phyloP scores from a whole-genome alignment of 768 basidiomycete genomes.

The Wakefieldia striispora region DNA sequence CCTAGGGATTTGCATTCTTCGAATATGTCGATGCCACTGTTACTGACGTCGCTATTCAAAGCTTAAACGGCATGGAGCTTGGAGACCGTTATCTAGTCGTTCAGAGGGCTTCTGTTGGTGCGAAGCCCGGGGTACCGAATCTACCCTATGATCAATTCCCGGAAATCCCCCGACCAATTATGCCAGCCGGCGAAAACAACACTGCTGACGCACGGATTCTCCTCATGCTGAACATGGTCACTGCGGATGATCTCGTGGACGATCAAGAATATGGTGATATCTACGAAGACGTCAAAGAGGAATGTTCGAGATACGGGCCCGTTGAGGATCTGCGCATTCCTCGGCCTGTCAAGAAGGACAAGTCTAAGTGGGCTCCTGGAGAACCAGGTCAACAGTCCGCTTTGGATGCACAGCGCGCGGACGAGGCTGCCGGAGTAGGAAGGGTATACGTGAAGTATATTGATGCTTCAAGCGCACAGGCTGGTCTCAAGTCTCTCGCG shows the following conservation, averaged over 20 bases:
- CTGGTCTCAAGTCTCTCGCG: constrained; percentile 82
- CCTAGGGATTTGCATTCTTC: constrained; percentile 97
- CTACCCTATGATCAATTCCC: constrained; percentile 80
- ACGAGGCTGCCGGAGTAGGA: constrained; percentile 92
- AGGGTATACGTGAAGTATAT: constrained; percentile 92
- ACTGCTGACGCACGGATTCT: constrained; percentile 74
- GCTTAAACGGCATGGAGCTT: constrained; percentile 96
- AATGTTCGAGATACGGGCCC: constrained; percentile 75
- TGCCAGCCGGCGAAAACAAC: constrained; percentile 75
- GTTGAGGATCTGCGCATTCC: constrained; percentile 89
- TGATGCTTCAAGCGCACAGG: constrained; percentile 56
- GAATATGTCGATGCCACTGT: constrained; percentile 89
- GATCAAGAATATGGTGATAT: constrained; percentile 94
- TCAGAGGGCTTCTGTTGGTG: constrained; percentile 93
- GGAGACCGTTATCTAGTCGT: constrained; percentile 95
- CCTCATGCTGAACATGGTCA: constrained; percentile 99
- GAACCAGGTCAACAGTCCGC: constrained; percentile 58
- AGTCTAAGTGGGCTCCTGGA: constrained; percentile 69
- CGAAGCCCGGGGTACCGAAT: constrained; percentile 66
- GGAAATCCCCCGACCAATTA: constrained; percentile 82
- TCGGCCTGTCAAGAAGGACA: constrained; percentile 83
- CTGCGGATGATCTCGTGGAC: constrained; percentile 83
- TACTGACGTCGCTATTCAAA: constrained; percentile 95
- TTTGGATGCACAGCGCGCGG: constrained; percentile 66
- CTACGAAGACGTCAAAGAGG: constrained; percentile 91